Evolutionary conservation across 352 stramenopile genomes (phyloP).

Genomic region (Phytophthora litchii): DNA sequence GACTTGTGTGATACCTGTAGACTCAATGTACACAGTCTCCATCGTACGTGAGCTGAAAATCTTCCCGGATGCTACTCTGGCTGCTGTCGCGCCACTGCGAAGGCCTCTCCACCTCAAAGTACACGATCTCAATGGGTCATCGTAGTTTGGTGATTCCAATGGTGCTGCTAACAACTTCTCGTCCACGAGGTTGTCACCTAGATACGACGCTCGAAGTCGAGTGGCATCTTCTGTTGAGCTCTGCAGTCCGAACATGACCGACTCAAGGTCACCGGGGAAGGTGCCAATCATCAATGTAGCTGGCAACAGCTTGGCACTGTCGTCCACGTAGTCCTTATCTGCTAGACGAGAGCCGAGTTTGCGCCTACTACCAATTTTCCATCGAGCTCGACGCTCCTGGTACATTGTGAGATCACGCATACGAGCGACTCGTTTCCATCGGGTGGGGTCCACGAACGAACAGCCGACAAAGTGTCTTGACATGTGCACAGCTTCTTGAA

Average conservation of each 20-base stretch:
- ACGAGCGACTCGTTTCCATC: conserved; percentile 37
- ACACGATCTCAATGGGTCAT: conserved; percentile 33
- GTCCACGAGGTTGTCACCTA: conserved; percentile 34
- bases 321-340: conserved; percentile 11
- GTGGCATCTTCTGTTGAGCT: conserved; percentile 37
- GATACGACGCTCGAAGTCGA: conserved; percentile 30
- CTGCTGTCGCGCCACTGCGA: conserved; percentile 18
- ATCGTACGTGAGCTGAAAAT: conserved; percentile 23
- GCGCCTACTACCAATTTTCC: conserved; percentile 21
- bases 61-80: conserved; percentile 18
- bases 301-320: conserved; percentile 29
- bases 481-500: conserved; percentile 42
- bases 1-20: conserved; percentile 34
- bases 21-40: conserved; percentile 42
- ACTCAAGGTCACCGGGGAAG: conserved; percentile 39
- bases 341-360: conserved; percentile 37
- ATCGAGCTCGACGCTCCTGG: conserved; percentile 29
- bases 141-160: conserved; percentile 29
- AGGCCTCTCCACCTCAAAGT: conserved; percentile 38
- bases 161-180: conserved; percentile 33
- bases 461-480: conserved; percentile 37
- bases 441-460: conserved; percentile 26
- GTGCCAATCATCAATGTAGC: conserved; percentile 36
- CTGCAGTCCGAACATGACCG: conserved; percentile 43
- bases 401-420: conserved; percentile 34